Evolutionary conservation across 75 land plant species (phyloP).

Genomic region (Selaginella tamariscina): DNA sequence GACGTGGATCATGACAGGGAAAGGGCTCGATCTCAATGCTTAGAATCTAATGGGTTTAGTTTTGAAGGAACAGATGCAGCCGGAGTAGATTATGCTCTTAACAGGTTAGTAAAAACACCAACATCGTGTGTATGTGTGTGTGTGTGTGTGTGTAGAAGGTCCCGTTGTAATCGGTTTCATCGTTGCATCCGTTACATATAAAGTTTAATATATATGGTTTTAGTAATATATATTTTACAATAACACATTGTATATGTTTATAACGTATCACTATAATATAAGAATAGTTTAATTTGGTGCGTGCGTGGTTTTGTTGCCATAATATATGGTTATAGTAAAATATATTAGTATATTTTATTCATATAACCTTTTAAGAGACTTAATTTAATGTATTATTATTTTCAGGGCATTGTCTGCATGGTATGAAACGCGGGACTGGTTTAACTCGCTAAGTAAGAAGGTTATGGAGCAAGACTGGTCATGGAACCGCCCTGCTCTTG

Average conservation of each 20-base stretch:
- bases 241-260: no score
- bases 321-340: not conserved
- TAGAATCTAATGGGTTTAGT: slow-evolving; percentile 79
- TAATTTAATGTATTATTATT: no score
- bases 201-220: no score
- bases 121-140: no score
- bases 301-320: not conserved
- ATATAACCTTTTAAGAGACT: no score
- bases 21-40: slow-evolving; percentile 49
- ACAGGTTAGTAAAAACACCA: slow-evolving; percentile 37
- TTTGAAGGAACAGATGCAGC: slow-evolving; percentile 73
- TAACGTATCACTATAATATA: not conserved
- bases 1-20: slow-evolving; percentile 80
- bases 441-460: slow-evolving; percentile 49
- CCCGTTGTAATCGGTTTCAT: no score
- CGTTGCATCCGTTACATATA: no score
- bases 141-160: no score
- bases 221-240: no score
- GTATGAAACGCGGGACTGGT: slow-evolving; percentile 71
- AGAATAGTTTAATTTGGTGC: not conserved
- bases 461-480: slow-evolving; percentile 98
- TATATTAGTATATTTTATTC: not conserved
- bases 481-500: slow-evolving; percentile 81
- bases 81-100: slow-evolving; percentile 85
- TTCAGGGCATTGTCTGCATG: slow-evolving; percentile 70